These are phyloP conservation scores for Lentinula novae-zelandiae DNA, from an alignment of 1,284 basidiomycete genomes.

Conservation along the genomic window DNA sequence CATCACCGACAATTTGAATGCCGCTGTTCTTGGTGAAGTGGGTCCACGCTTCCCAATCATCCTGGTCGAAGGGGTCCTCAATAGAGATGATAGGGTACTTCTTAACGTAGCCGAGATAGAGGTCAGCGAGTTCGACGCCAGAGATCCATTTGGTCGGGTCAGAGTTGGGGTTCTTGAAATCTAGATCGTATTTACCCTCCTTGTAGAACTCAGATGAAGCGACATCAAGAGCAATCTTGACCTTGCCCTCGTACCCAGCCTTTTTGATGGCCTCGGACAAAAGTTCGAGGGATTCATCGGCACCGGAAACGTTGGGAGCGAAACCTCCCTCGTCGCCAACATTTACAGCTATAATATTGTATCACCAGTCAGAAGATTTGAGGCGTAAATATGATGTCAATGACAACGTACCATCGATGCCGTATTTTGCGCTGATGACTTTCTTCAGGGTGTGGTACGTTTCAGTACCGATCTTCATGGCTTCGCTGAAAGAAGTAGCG, in stretches of 20 bases:
- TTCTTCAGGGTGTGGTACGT: conserved; percentile 99
- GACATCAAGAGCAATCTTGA: conserved; percentile 99
- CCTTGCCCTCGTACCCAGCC: conserved; percentile 97
- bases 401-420: conserved; percentile 81
- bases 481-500: conserved; percentile 88
- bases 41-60: conserved; percentile 98
- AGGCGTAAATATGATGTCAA: conserved; percentile 10
- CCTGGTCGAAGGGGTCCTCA: conserved; percentile 99
- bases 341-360: conserved; percentile 74
- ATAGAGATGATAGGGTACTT: conserved; percentile 97
- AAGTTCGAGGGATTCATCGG: conserved; percentile 97
- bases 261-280: conserved; percentile 95
- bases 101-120: conserved; percentile 85
- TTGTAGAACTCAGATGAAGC: conserved; percentile 99
- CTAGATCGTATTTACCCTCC: conserved; percentile 99
- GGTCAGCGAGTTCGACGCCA: conserved; percentile 89
- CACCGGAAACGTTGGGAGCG: conserved; percentile 95
- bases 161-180: conserved; percentile 99
- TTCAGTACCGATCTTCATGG: conserved; percentile 98
- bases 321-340: conserved; percentile 99
- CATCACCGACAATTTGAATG: conserved; percentile 96
- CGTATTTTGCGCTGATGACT: conserved; percentile 99
- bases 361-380: conserved; percentile 14
- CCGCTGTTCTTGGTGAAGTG: conserved; percentile 79
- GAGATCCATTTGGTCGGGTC: conserved; percentile 96